Evolutionary conservation across 129 eudicot species (phyloP).

Genomic region (Scalesia atractyloides): DNA sequence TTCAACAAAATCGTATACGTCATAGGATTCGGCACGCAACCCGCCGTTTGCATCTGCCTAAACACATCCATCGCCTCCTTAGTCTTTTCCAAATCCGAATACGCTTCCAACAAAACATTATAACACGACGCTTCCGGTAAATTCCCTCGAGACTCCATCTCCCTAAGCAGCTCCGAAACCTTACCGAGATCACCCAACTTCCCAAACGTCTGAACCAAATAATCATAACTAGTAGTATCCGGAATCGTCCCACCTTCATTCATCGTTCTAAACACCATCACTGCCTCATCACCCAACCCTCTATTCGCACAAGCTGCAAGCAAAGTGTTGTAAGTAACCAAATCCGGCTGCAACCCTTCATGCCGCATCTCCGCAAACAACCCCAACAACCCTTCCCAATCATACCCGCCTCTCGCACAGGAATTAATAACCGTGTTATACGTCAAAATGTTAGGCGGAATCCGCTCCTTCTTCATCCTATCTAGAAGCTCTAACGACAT

Average conservation of each 20-base stretch:
- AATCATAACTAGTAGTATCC: constrained; percentile 72
- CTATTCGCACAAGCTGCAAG: constrained; percentile 86
- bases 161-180: constrained; percentile 75
- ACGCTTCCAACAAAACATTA: constrained; percentile 82
- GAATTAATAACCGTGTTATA: constrained; percentile 85
- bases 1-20: constrained; percentile 80
- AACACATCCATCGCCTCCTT: constrained; percentile 87
- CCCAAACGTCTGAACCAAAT: constrained; percentile 83
- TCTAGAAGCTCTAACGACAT: constrained; percentile 61
- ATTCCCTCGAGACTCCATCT: constrained; percentile 81
- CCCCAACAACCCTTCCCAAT: constrained; percentile 89
- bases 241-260: constrained; percentile 88
- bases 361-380: constrained; percentile 95
- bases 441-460: constrained; percentile 72
- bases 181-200: constrained; percentile 65
- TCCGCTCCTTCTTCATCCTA: constrained; percentile 72
- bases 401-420: constrained; percentile 84
- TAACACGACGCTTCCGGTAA: constrained; percentile 79
- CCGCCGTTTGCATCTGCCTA: constrained; percentile 90
- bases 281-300: constrained; percentile 85
- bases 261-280: constrained; percentile 96
- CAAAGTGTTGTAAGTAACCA: constrained; percentile 87
- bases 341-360: constrained; percentile 92
- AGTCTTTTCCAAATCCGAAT: constrained; percentile 63
- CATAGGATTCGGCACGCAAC: constrained; percentile 77